A percentile compares a stretch with the other conserved stretches of the same genome.
phyloP scores from a whole-genome alignment of 495 filamentous ascomycete genomes.

The Pseudomonodictys pantanalensis region DNA sequence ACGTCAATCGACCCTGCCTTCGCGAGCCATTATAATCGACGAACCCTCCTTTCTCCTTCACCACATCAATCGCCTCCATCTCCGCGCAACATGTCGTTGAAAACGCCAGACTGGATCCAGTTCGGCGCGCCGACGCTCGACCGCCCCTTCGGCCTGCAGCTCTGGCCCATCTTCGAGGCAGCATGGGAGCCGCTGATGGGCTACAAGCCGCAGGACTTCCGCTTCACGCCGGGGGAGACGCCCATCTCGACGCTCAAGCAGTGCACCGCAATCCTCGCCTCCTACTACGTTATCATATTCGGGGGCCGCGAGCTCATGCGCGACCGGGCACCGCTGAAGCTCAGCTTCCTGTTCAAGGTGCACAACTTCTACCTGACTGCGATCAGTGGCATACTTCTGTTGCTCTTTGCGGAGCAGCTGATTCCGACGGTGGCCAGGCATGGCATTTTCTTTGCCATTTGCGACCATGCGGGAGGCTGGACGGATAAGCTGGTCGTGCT shows the following conservation, averaged over 20 bases:
- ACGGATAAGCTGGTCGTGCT: slow-evolving; percentile 70
- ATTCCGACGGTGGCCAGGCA: slow-evolving; percentile 63
- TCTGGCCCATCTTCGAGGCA: slow-evolving; percentile 91
- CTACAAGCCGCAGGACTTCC: slow-evolving; percentile 67
- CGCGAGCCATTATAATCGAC: neutral
- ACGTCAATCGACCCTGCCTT: too few relatives aligned
- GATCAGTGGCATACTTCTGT: slow-evolving; percentile 64
- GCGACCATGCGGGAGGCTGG: slow-evolving; percentile 70
- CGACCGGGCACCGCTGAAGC: slow-evolving; percentile 62
- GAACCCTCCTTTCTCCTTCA: neutral
- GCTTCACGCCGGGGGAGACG: slow-evolving; percentile 63
- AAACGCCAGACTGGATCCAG: slow-evolving; percentile 38
- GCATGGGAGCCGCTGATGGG: slow-evolving; percentile 71
- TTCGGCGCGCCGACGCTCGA: slow-evolving; percentile 68
- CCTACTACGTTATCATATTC: slow-evolving; percentile 75
- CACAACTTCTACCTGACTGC: slow-evolving; percentile 78
- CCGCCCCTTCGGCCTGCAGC: slow-evolving; percentile 81
- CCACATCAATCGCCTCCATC: neutral
- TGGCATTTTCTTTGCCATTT: slow-evolving; percentile 72
- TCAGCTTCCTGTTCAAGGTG: slow-evolving; percentile 67
- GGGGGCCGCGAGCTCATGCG: slow-evolving; percentile 73
- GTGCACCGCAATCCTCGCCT: slow-evolving; percentile 59
- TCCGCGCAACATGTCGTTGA: slow-evolving; percentile 25
- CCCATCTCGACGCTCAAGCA: slow-evolving; percentile 70
- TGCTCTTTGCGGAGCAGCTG: slow-evolving; percentile 71